Conservation (phyloP, 352 stramenopile genomes). For the Globisporangium paroecandrum region DNA sequence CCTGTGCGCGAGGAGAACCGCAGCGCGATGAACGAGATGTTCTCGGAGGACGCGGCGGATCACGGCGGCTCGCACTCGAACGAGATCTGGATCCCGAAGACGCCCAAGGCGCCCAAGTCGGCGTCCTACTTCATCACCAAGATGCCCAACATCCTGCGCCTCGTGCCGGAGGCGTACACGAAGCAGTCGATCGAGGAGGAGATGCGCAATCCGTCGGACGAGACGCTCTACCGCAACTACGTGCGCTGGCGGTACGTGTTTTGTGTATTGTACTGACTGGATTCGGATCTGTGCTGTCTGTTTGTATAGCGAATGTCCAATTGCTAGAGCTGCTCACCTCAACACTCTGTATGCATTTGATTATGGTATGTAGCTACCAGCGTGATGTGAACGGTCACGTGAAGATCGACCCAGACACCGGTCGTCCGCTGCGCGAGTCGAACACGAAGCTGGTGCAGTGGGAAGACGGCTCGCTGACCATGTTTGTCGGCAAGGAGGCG, state of each 20-base stretch:
- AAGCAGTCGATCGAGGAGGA: slow-evolving; percentile 70
- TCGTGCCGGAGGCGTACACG: slow-evolving; percentile 77
- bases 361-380: slow-evolving; percentile 31
- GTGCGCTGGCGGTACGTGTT: slow-evolving; percentile 64
- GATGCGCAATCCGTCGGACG: slow-evolving; percentile 80
- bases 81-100: slow-evolving; percentile 76
- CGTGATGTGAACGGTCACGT: slow-evolving; percentile 58
- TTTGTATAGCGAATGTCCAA: not conserved
- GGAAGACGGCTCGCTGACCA: slow-evolving; percentile 81
- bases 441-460: slow-evolving; percentile 86
- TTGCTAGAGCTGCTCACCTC: not conserved
- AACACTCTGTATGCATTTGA: not conserved
- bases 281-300: not conserved
- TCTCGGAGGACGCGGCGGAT: slow-evolving; percentile 39
- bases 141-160: slow-evolving; percentile 84
- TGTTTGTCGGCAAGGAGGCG: slow-evolving; percentile 84
- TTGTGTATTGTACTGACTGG: not conserved
- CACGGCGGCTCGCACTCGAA: slow-evolving; percentile 33
- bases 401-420: slow-evolving; percentile 60
- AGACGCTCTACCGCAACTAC: slow-evolving; percentile 86
- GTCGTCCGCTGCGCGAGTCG: slow-evolving; percentile 56
- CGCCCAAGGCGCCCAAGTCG: slow-evolving; percentile 59
- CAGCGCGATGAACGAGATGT: slow-evolving; percentile 31
- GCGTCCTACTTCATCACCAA: slow-evolving; percentile 71
- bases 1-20: slow-evolving; percentile 62